Evolutionary conservation across 192 early-diverging fungal genomes (phyloP), one percentile per base, ranked within the genome.

Genomic region (Linnemannia exigua): DNA sequence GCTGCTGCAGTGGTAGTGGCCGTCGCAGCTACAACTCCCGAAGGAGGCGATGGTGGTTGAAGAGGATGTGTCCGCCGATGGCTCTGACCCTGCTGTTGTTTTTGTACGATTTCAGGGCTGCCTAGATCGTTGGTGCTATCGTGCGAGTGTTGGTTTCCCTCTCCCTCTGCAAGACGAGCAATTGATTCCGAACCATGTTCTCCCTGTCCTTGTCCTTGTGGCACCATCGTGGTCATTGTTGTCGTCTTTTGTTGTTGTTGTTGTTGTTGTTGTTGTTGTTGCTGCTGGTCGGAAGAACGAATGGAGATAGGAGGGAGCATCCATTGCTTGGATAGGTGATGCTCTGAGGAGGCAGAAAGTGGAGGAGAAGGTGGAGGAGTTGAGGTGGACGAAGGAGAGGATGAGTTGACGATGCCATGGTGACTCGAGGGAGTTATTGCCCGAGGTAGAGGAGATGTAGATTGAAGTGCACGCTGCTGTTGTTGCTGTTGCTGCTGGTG

Each of bases 301-400:
- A 0, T 67, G 33, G 31, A 4, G 52, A 22, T 16, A 38, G 33
- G 37, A 70, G 68, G 35, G n/a, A 63, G 31, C 35, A 66, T 48
- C 74, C 54, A 36, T 58, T 19, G 74, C 28, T 63, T 75, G 36
- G 58, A 75, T 3, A 44, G 76, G 22, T 8, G 35, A 35, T 33
- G 17, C 31, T 76, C 75, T 46, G 46, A 58, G 25, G 75, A 77
- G 66, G 75, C 75, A 12, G 75, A 50, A 7, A 77, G 75, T 25
- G 75, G 75, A 17, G 75, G 75, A 0, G 77, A 72, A 5, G 76
- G 76, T 38, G 76, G 76, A 1, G 76, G 76, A 11, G 76, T 78
- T n/a, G 76, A 71, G 19, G 68, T 70, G 47, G 68, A 63, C 15
- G 58, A 63, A 25, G 58, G 58, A 3, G 58, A 68, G 38, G 61